Base-by-base conservation (phyloP, 148 eudicot genomes). In the Camellia lanceoleosa region DNA sequence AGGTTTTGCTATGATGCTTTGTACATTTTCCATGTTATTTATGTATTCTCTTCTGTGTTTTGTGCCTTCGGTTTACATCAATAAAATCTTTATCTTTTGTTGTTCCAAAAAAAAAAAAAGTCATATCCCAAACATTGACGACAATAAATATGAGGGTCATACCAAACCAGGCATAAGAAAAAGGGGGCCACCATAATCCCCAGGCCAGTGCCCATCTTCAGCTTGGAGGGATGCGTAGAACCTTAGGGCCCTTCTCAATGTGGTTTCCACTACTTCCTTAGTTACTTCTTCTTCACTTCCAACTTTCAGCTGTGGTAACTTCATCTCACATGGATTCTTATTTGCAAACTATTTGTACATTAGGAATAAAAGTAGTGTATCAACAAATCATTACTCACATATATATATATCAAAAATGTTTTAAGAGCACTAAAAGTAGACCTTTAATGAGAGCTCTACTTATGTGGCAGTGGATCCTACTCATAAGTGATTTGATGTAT, bases 151-250 rank as follows among this genome's bases (percentile, higher is more conserved):
- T 49, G 13, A 8, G 19, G 38, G 38, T 0, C 82, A 41, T 41
- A 84, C 87, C 80, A 84, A 62, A 55, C 80, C 85, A 18, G 87
- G 87, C n/a, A 84, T 38, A 20, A 84, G 85, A 81, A 84, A 84
- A 67, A 87, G 47, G 15, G 89, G 87, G 52, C 89, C 89, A 56
- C 80, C 86, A 82, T 86, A 84, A 73, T 86, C 89, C 51, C 71
- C 84, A 9, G 86, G 85, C 88, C 88, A 86, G 55, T 83, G 86
- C 13, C 88, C 88, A 71, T 86, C 88, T 41, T 83, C 78, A 30
- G 82, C 84, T 30, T 86, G 88, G 18, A 86, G 82, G 46, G 84
- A 75, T 14, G 84, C 71, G 67, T 80, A 80, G 61, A 80, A 83
- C 65, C 86, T 83, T 30, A 86, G 55, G 9, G 78, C 86, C 71